Conservation (phyloP, 2,329 filamentous ascomycete genomes). For the Ophiosphaerella herpotricha region DNA sequence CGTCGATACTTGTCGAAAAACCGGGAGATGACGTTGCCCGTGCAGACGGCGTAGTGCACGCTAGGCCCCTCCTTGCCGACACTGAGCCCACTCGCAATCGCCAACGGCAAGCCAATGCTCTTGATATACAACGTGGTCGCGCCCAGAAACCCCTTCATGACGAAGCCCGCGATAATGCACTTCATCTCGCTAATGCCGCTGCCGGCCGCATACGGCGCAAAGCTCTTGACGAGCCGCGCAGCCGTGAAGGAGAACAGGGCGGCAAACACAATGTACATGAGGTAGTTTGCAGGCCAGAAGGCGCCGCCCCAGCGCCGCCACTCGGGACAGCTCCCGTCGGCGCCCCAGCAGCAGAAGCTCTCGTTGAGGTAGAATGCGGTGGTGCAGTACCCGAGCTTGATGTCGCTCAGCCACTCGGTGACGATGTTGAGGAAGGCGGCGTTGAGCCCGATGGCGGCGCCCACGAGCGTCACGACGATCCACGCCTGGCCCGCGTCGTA, state of each 20-base stretch:
- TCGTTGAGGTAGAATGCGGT: slow-evolving; percentile 98
- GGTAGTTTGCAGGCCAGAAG: slow-evolving; percentile 78
- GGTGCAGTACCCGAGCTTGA: slow-evolving; percentile 94
- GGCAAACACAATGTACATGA: slow-evolving; percentile 85
- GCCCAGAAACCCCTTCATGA: slow-evolving; percentile 98
- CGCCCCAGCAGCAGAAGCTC: slow-evolving; percentile 97
- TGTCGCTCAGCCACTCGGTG: slow-evolving; percentile 94
- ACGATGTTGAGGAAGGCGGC: slow-evolving; percentile 92
- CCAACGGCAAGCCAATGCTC: slow-evolving; percentile 84
- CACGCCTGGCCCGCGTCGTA: slow-evolving; percentile 97
- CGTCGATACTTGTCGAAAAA: slow-evolving; percentile 90
- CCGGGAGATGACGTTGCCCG: slow-evolving; percentile 92
- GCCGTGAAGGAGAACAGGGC: slow-evolving; percentile 81
- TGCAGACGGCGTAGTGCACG: slow-evolving; percentile 98
- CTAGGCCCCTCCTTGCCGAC: slow-evolving; percentile 97
- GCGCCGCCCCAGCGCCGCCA: slow-evolving; percentile 91
- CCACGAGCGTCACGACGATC: slow-evolving; percentile 95
- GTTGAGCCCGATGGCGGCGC: slow-evolving; percentile 89
- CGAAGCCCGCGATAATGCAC: slow-evolving; percentile 96
- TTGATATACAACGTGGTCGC: slow-evolving; percentile 93
- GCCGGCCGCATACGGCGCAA: slow-evolving; percentile 93
- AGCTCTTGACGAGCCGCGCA: slow-evolving; percentile 83
- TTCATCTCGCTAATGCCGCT: slow-evolving; percentile 99
- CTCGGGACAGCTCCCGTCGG: slow-evolving; percentile 83
- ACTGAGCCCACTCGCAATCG: slow-evolving; percentile 90